Evolutionary conservation across 495 filamentous ascomycete species (phyloP).

Genomic region (Annulohypoxylon moriforme): DNA sequence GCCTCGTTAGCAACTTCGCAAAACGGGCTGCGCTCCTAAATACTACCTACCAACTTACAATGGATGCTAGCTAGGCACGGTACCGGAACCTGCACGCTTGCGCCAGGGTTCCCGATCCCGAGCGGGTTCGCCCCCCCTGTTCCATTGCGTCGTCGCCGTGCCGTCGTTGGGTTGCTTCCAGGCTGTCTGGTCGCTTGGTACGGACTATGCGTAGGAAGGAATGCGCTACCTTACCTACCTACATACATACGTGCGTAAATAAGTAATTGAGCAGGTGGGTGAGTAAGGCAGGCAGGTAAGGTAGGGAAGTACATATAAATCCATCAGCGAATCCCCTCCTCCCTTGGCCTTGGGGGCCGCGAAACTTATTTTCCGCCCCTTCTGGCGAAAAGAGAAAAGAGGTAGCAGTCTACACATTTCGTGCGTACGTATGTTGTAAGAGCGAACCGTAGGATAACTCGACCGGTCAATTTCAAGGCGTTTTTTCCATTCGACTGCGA

Average conservation of each 20-base stretch:
- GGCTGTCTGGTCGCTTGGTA: neutral
- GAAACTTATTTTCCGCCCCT: constrained; percentile 12
- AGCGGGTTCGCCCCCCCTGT: constrained; percentile 25
- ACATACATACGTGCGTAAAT: neutral
- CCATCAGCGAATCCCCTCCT: neutral
- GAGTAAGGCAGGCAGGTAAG: neutral
- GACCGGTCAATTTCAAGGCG: constrained; percentile 5
- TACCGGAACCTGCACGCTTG: constrained; percentile 16
- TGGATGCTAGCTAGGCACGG: constrained; percentile 1
- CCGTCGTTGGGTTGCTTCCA: constrained; percentile 8
- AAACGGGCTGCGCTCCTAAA: constrained; percentile 27
- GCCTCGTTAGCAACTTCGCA: constrained; percentile 19
- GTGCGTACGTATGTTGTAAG: constrained; percentile 8
- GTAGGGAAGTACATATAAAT: neutral
- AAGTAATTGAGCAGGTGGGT: neutral
- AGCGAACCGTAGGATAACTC: neutral
- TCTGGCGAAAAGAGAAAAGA: neutral
- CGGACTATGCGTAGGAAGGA: neutral
- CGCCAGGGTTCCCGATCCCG: constrained; percentile 32
- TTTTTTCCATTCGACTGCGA: constrained; percentile 3
- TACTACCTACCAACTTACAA: neutral
- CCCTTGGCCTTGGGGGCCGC: constrained; percentile 12
- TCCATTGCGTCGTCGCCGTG: constrained; percentile 34
- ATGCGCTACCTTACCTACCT: too few relatives aligned
- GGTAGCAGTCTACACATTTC: constrained; percentile 15